Percentiles rank a stretch among this genome's conserved stretches.
Conservation (phyloP, 257 asterid species). For the Striga asiatica region DNA sequence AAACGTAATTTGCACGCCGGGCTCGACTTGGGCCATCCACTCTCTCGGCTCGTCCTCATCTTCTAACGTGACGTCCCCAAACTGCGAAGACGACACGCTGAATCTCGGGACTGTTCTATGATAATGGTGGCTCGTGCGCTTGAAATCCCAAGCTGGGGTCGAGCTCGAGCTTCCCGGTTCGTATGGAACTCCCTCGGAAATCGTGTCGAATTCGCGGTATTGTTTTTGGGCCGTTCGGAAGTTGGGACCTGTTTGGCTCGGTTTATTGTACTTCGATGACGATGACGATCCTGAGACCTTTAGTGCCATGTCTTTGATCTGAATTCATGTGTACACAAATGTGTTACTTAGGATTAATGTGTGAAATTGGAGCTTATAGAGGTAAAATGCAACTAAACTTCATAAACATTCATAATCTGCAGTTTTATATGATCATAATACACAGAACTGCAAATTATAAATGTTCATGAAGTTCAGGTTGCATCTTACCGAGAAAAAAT, state of each 20-base stretch:
- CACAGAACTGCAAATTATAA: no score
- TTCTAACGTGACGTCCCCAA: conserved; percentile 36
- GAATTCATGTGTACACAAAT: conserved; percentile 4
- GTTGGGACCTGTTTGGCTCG: conserved; percentile 23
- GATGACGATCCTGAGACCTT: conserved; percentile 52
- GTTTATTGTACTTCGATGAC: conserved; percentile 41
- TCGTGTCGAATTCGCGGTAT: conserved; percentile 53
- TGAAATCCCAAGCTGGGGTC: conserved; percentile 58
- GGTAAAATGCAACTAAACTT: no score
- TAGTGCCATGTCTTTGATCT: conserved; percentile 89
- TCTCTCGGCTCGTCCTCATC: conserved; percentile 61
- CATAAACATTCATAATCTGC: no score
- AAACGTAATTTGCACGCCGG: conserved; percentile 83
- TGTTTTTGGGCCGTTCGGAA: conserved; percentile 47
- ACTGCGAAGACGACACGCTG: conserved; percentile 19
- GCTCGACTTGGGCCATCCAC: conserved; percentile 91
- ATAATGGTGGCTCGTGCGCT: conserved; percentile 21
- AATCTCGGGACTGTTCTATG: conserved; percentile 46
- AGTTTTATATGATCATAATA: background rate
- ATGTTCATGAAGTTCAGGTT: no score
- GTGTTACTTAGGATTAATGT: background rate
- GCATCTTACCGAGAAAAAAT: no score
- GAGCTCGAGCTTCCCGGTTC: conserved; percentile 61
- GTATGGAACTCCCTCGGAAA: conserved; percentile 53
- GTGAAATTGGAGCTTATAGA: no score